Percentiles rank a stretch among this genome's conserved stretches.
Evolutionary conservation across 805 yeast genomes (phyloP).

Genomic region (Candida pseudofarinosa): DNA sequence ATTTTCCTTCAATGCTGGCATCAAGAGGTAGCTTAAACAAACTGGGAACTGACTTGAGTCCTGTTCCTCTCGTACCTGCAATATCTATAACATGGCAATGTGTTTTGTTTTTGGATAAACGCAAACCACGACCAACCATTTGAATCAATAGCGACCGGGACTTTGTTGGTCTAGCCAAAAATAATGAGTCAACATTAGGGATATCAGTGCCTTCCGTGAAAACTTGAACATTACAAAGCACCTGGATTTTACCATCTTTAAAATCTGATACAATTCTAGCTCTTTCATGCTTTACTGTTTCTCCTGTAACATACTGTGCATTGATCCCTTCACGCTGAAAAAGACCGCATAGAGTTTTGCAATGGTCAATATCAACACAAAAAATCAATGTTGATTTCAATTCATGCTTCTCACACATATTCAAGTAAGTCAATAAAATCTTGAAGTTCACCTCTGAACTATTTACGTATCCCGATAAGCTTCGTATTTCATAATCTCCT

Average conservation of each 20-base stretch:
- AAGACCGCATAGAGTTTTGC: slow-evolving; percentile 46
- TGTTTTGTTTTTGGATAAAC: slow-evolving; percentile 58
- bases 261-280: slow-evolving; percentile 54
- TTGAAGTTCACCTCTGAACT: slow-evolving; percentile 50
- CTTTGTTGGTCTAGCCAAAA: slow-evolving; percentile 76
- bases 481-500: slow-evolving; percentile 53
- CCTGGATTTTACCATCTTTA: slow-evolving; percentile 57
- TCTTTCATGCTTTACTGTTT: slow-evolving; percentile 52
- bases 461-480: slow-evolving; percentile 54
- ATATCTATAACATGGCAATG: slow-evolving; percentile 75
- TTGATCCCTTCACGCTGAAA: slow-evolving; percentile 59
- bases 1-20: slow-evolving; percentile 22
- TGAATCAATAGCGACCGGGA: slow-evolving; percentile 71
- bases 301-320: slow-evolving; percentile 70
- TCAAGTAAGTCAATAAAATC: slow-evolving; percentile 50
- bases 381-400: slow-evolving; percentile 69
- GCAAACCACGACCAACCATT: slow-evolving; percentile 88
- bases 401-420: slow-evolving; percentile 25
- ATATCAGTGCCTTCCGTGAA: slow-evolving; percentile 95
- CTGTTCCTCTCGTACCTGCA: slow-evolving; percentile 56
- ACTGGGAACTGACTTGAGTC: slow-evolving; percentile 54
- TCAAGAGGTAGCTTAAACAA: slow-evolving; percentile 33
- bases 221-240: slow-evolving; percentile 81
- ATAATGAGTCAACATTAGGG: slow-evolving; percentile 78
- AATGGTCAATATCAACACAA: slow-evolving; percentile 72